Evolutionary conservation across 1,139 yeast species (phyloP).

Genomic region (Yarrowia galli): DNA sequence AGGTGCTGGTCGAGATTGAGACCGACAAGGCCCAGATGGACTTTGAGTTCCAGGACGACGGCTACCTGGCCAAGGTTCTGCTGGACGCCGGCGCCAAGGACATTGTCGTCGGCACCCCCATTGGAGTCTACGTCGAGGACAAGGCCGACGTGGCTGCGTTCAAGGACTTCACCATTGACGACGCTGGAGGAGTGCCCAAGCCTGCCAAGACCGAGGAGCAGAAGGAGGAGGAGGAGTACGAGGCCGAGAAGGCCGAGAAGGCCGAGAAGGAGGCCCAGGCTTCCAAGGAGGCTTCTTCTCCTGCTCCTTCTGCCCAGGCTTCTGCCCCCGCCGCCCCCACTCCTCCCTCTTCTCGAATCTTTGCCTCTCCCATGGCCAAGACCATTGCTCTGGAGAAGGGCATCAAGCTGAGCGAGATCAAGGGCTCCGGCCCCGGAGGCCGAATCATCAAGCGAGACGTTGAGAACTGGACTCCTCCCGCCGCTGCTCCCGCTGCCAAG

Average conservation of each 20-base stretch:
- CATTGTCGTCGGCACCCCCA: slow-evolving; percentile 91
- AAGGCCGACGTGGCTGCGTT: slow-evolving; percentile 85
- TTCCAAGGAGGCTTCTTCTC: slow-evolving; percentile 43
- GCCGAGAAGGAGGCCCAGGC: slow-evolving; percentile 46
- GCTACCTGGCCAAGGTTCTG: slow-evolving; percentile 88
- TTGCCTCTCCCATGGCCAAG: slow-evolving; percentile 97
- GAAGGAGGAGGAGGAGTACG: slow-evolving; percentile 45
- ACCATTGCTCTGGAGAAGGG: slow-evolving; percentile 93
- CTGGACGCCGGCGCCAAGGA: slow-evolving; percentile 89
- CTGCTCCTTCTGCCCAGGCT: slow-evolving; percentile 45
- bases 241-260: slow-evolving; percentile 46
- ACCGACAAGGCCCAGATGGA: slow-evolving; percentile 99
- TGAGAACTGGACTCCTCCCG: slow-evolving; percentile 62
- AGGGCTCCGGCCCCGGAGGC: slow-evolving; percentile 95
- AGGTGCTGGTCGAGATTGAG: slow-evolving; percentile 93
- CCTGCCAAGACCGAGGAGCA: slow-evolving; percentile 53
- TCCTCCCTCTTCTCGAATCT: slow-evolving; percentile 60
- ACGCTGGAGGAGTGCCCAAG: slow-evolving; percentile 69
- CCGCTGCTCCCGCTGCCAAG: slow-evolving; percentile 51
- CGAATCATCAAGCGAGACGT: slow-evolving; percentile 92
- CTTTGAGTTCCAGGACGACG: slow-evolving; percentile 98
- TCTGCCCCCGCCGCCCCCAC: slow-evolving; percentile 44
- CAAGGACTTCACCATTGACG: slow-evolving; percentile 81
- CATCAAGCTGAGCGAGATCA: slow-evolving; percentile 78
- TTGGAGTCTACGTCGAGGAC: slow-evolving; percentile 95